These are phyloP conservation scores for Trichosporon sp. DNA, from an alignment of 1,284 basidiomycete species.

Conservation along the genomic window DNA sequence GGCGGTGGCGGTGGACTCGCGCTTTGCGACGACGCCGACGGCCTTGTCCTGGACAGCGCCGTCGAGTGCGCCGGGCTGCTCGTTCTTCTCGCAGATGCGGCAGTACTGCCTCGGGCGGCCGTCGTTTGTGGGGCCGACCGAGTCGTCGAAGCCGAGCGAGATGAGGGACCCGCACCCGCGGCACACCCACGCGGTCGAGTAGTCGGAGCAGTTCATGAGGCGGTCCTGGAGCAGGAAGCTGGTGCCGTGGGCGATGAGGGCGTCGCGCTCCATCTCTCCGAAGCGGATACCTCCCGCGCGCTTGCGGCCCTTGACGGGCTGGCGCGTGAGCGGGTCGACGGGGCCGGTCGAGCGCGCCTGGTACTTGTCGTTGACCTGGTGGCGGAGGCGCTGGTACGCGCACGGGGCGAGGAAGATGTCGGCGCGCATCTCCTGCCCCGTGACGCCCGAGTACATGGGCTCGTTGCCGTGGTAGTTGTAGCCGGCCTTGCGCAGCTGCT, in stretches of 20 bases:
- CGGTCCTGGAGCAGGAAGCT: slow-evolving; percentile 97
- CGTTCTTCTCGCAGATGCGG: slow-evolving; percentile 73
- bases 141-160: slow-evolving; percentile 84
- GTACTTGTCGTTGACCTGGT: slow-evolving; percentile 95
- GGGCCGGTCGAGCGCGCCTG: slow-evolving; percentile 98
- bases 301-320: slow-evolving; percentile 98
- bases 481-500: slow-evolving; percentile 86
- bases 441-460: slow-evolving; percentile 99
- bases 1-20: slow-evolving; percentile 44
- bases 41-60: slow-evolving; percentile 8
- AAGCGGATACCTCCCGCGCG: slow-evolving; percentile 98
- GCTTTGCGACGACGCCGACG: slow-evolving; percentile 30
- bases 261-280: slow-evolving; percentile 99
- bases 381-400: slow-evolving; percentile 96
- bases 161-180: slow-evolving; percentile 92
- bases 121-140: slow-evolving; percentile 57
- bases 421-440: slow-evolving; percentile 94
- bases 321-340: slow-evolving; percentile 89
- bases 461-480: slow-evolving; percentile 99
- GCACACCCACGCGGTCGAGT: slow-evolving; percentile 98
- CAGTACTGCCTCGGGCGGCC: slow-evolving; percentile 72
- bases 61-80: slow-evolving; percentile 19
- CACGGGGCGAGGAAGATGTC: slow-evolving; percentile 99
- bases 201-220: slow-evolving; percentile 99
- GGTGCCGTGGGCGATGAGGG: slow-evolving; percentile 95